These are phyloP conservation scores for Hemisphaericaspora nanyangensis DNA, from an alignment of 805 yeast genomes.

Conservation along the genomic window DNA sequence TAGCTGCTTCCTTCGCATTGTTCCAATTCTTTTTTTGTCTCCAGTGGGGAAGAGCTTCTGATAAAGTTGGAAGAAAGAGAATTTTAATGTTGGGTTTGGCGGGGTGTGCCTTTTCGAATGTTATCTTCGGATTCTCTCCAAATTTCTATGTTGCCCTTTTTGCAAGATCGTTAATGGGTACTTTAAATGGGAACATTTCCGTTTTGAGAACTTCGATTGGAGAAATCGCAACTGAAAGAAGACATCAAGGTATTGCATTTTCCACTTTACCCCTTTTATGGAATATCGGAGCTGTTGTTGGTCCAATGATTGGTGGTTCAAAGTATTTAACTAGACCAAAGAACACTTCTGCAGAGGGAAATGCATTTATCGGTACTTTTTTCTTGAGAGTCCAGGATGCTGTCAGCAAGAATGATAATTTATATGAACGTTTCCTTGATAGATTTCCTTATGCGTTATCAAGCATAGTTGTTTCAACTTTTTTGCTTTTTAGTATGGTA, in stretches of 20 bases:
- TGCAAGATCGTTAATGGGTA: constrained; percentile 53
- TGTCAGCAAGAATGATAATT: neutral
- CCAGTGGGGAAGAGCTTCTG: constrained; percentile 58
- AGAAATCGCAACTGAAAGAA: constrained; percentile 52
- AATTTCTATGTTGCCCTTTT: constrained; percentile 50
- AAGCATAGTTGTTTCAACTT: constrained; percentile 30
- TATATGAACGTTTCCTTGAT: constrained; percentile 25
- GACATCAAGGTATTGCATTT: constrained; percentile 62
- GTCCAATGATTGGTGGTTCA: constrained; percentile 55
- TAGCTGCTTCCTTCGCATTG: constrained; percentile 58
- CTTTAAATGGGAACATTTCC: constrained; percentile 60
- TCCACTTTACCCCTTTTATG: constrained; percentile 58
- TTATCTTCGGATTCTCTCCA: constrained; percentile 51
- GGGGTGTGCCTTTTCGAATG: constrained; percentile 47
- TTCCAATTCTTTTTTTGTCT: constrained; percentile 55
- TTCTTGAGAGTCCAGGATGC: neutral
- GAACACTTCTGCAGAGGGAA: neutral
- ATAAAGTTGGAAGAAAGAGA: constrained; percentile 53
- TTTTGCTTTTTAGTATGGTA: constrained; percentile 22
- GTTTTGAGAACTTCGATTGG: constrained; percentile 63
- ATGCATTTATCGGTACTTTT: neutral
- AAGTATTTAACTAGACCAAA: constrained; percentile 48
- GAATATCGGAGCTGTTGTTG: constrained; percentile 58
- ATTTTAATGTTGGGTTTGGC: constrained; percentile 48
- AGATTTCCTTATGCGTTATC: constrained; percentile 37